Conservation (phyloP, 768 basidiomycete genomes). For the Paxillus rubicundulus region DNA sequence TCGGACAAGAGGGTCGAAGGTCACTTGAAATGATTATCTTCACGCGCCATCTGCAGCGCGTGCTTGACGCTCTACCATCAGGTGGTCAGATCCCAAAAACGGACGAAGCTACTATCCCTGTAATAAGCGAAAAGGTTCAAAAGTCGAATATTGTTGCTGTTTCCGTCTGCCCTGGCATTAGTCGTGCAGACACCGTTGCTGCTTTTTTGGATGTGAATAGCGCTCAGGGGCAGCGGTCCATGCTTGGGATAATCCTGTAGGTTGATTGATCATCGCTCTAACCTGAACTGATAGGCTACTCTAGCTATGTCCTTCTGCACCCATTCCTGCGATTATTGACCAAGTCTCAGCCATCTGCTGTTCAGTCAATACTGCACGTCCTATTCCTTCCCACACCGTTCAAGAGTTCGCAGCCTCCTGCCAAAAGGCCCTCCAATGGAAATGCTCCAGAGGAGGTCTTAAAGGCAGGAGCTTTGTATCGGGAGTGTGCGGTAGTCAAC, state of each 20-base stretch:
- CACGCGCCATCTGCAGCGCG: constrained; percentile 78
- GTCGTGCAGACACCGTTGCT: constrained; percentile 66
- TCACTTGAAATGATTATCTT: constrained; percentile 62
- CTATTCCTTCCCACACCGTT: constrained; percentile 82
- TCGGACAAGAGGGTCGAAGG: constrained; percentile 62
- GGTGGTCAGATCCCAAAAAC: constrained; percentile 50
- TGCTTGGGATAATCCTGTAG: constrained; percentile 49
- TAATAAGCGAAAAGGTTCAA: constrained; percentile 44
- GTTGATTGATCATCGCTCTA: constrained; percentile 17
- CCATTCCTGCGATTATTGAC: constrained; percentile 67
- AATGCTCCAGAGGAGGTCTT: constrained; percentile 56
- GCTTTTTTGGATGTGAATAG: constrained; percentile 32
- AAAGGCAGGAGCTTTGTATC: constrained; percentile 74
- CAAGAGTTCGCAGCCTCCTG: constrained; percentile 43
- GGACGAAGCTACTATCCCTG: constrained; percentile 31
- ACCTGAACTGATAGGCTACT: constrained; percentile 4
- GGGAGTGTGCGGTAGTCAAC: constrained; percentile 67
- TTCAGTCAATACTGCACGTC: constrained; percentile 79
- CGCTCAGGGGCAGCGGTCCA: constrained; percentile 36
- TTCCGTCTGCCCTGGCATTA: constrained; percentile 74
- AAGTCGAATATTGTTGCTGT: constrained; percentile 75
- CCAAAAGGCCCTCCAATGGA: constrained; percentile 5
- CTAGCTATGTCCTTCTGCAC: constrained; percentile 63
- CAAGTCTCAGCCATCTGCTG: constrained; percentile 59
- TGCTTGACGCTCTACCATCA: constrained; percentile 76